These are phyloP conservation scores for Fusarium papillatum DNA, from an alignment of 2,329 filamentous ascomycete genomes.

Conservation along the genomic window DNA sequence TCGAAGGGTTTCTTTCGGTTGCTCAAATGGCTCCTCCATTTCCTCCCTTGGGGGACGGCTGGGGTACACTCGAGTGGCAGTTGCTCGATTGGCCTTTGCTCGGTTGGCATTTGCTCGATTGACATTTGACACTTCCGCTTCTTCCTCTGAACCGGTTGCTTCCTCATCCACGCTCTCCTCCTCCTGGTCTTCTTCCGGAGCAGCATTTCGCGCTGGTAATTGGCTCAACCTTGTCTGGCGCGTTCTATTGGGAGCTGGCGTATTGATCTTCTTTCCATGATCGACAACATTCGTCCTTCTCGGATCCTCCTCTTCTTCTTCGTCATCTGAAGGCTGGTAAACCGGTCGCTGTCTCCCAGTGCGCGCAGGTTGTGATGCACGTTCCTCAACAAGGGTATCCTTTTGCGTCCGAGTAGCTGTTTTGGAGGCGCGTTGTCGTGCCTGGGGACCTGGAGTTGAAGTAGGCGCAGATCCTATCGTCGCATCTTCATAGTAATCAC, in stretches of 20 bases:
- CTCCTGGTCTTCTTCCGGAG: constrained; percentile 7
- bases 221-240: constrained; percentile 8
- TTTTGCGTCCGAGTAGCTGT: not conserved
- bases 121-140: not conserved
- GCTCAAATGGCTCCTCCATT: not conserved
- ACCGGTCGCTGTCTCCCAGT: not conserved
- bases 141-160: not conserved
- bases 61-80: too few relatives aligned
- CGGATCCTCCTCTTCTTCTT: constrained; percentile 10
- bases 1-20: not conserved
- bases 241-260: constrained; percentile 31
- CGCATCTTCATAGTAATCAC: constrained; percentile 53
- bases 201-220: not conserved
- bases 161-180: not conserved
- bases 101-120: too few relatives aligned
- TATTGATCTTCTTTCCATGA: constrained; percentile 31
- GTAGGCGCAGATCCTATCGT: constrained; percentile 50
- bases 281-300: not conserved
- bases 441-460: constrained; percentile 8
- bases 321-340: constrained; percentile 4
- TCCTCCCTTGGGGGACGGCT: not conserved
- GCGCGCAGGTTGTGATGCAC: constrained; percentile 4
- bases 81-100: too few relatives aligned
- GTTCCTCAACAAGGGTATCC: constrained; percentile 2
- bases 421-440: constrained; percentile 1